Conservation (phyloP, 495 filamentous ascomycete genomes). For the Rhizodiscina lignyota region DNA sequence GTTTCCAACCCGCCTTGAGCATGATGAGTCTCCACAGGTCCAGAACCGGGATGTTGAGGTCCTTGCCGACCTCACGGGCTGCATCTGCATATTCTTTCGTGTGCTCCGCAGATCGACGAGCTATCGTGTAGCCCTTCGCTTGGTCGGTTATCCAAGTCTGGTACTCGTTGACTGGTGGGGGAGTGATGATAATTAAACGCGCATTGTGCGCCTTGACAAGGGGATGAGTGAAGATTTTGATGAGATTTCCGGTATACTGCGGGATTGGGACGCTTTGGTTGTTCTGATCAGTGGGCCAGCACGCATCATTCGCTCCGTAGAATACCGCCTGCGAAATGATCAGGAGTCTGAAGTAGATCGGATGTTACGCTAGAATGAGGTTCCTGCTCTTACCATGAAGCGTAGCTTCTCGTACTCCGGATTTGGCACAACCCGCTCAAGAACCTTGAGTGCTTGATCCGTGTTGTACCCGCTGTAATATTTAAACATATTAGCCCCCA, state of each 20-base stretch:
- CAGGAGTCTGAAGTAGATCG: neutral
- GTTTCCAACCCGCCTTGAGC: constrained; percentile 44
- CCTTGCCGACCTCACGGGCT: constrained; percentile 44
- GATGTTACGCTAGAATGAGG: neutral
- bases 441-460: constrained; percentile 39
- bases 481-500: constrained; percentile 1
- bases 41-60: constrained; percentile 45
- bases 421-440: constrained; percentile 39
- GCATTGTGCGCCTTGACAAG: constrained; percentile 49
- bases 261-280: constrained; percentile 60
- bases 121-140: constrained; percentile 27
- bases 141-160: constrained; percentile 36
- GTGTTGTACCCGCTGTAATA: constrained; percentile 49
- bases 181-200: constrained; percentile 58
- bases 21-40: constrained; percentile 66
- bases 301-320: constrained; percentile 78
- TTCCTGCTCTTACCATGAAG: constrained; percentile 40
- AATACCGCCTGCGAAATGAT: constrained; percentile 49
- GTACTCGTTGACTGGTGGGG: constrained; percentile 70
- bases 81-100: constrained; percentile 59
- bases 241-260: constrained; percentile 54
- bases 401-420: constrained; percentile 39
- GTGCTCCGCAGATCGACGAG: constrained; percentile 36
- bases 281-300: constrained; percentile 34
- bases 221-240: constrained; percentile 50